Evolutionary conservation across 1,284 basidiomycete species (phyloP).

Genomic region (Puccinia hordei): DNA sequence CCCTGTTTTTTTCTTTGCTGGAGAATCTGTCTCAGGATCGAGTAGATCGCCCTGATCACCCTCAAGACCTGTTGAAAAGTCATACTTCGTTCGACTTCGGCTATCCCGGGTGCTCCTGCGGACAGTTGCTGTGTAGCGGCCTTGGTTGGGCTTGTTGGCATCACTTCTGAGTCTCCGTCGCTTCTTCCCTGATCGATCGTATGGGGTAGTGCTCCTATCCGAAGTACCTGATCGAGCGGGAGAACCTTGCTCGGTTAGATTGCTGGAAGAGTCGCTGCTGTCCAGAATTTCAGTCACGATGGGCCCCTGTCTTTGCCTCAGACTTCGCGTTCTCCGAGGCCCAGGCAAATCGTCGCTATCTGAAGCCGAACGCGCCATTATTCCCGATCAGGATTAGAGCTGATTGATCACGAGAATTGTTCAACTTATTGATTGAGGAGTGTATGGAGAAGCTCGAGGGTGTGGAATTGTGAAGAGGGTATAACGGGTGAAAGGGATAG

Average conservation of each 20-base stretch:
- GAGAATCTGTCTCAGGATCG: background rate
- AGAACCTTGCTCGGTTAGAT: background rate
- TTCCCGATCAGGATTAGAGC: too few species aligned
- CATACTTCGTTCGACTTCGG: slow-evolving; percentile 35
- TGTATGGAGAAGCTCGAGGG: too few species aligned
- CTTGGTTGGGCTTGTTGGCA: background rate
- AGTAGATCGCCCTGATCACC: slow-evolving; percentile 2
- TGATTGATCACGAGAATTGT: too few species aligned
- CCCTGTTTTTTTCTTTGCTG: slow-evolving; percentile 22
- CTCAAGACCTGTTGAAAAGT: slow-evolving; percentile 6
- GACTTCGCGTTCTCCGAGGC: background rate
- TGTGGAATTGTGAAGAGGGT: too few species aligned
- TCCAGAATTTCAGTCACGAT: background rate
- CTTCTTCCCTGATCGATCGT: slow-evolving; percentile 20
- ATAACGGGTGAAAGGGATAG: too few species aligned
- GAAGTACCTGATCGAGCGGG: slow-evolving; percentile 4
- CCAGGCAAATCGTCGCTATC: background rate
- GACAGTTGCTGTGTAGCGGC: background rate
- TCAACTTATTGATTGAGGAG: too few species aligned
- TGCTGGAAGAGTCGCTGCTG: slow-evolving; percentile 3
- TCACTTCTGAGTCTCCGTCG: background rate
- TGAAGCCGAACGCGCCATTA: slow-evolving; percentile 8
- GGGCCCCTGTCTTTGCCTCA: background rate
- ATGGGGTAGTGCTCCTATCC: background rate
- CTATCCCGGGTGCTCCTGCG: slow-evolving; percentile 46